Conservation (phyloP, 257 asterid species). For the Scutellaria baicalensis region DNA sequence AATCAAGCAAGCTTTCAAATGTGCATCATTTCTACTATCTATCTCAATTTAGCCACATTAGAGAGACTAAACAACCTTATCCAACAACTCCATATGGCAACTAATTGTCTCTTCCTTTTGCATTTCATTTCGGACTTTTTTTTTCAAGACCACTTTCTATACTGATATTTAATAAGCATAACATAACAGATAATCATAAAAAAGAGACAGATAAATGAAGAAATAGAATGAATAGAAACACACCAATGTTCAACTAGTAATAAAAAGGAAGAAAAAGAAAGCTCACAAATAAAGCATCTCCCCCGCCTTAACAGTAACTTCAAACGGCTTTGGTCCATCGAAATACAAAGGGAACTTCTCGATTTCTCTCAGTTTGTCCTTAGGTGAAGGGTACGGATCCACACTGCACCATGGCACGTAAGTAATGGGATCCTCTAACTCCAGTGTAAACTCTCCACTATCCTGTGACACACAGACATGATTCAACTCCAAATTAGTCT, state of each 20-base stretch:
- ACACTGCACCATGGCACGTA: conserved; percentile 90
- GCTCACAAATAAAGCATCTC: conserved; percentile 87
- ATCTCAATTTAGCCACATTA: not conserved
- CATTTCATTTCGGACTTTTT: not conserved
- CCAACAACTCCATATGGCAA: not conserved
- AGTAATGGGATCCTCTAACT: conserved; percentile 52
- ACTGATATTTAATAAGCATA: not conserved
- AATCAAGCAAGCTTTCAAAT: not conserved
- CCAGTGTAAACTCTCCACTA: conserved; percentile 50
- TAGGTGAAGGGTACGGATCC: conserved; percentile 66
- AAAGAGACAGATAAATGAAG: not conserved
- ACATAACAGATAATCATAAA: not conserved
- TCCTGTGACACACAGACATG: conserved; percentile 37
- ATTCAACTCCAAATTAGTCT: not conserved
- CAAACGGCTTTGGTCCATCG: conserved; percentile 79
- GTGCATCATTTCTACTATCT: not conserved
- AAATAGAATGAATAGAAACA: not conserved
- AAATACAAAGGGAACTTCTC: conserved; percentile 68
- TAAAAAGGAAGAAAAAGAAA: not conserved
- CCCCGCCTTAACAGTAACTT: conserved; percentile 85
- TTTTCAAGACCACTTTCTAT: not conserved
- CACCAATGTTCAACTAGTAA: not conserved
- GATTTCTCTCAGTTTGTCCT: conserved; percentile 33
- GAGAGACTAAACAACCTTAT: not conserved
- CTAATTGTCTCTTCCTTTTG: not conserved